Evolutionary conservation across 352 stramenopile genomes (phyloP).

Genomic region (Phytophthora constricta): DNA sequence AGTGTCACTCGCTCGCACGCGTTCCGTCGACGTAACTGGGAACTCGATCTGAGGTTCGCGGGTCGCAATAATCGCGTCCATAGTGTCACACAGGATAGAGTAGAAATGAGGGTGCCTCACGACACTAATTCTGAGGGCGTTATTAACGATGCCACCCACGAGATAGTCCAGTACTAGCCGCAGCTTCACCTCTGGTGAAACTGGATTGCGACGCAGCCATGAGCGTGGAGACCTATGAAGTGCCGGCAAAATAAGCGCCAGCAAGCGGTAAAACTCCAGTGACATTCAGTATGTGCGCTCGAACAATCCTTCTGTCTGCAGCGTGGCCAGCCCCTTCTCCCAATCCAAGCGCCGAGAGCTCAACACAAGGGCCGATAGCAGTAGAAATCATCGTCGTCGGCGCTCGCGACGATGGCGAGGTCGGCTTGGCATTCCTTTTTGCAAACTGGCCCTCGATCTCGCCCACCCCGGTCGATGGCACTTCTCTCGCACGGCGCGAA

Average conservation of each 20-base stretch:
- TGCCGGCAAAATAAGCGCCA: background rate
- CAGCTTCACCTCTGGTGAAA: background rate
- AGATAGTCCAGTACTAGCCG: background rate
- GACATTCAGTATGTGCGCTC: background rate
- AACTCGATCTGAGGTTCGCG: background rate
- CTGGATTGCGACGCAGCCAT: background rate
- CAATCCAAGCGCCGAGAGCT: background rate
- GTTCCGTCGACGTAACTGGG: background rate
- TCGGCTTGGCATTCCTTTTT: background rate
- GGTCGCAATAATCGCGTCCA: slow-evolving; percentile 4
- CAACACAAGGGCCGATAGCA: background rate
- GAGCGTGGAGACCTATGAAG: background rate
- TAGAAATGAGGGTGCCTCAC: background rate
- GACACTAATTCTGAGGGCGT: background rate
- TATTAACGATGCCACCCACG: background rate
- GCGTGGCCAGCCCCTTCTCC: background rate
- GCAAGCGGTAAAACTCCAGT: background rate
- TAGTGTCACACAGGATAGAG: background rate
- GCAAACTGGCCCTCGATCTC: background rate
- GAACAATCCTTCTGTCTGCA: background rate
- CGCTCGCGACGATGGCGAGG: background rate
- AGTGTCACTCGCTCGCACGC: background rate
- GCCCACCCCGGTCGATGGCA: background rate
- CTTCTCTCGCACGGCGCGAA: background rate
- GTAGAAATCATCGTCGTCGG: too few relatives aligned